Conservation (phyloP, 495 filamentous ascomycete species). For the Eremomyces bilateralis region DNA sequence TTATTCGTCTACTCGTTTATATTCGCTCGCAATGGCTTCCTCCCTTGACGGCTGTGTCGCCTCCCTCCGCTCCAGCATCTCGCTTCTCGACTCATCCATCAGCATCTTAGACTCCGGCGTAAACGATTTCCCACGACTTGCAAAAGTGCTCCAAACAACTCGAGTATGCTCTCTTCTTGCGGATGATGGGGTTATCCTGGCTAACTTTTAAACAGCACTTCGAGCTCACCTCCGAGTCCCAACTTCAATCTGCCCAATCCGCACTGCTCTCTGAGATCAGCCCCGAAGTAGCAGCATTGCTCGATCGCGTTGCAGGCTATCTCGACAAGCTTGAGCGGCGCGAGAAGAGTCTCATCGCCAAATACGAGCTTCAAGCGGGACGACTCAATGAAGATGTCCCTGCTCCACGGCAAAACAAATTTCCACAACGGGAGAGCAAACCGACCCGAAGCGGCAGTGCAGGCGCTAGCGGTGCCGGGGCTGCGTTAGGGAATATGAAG, state of each 20-base stretch:
- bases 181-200: too few relatives aligned
- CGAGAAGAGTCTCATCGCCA: conserved; percentile 45
- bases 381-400: conserved; percentile 24
- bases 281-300: conserved; percentile 47
- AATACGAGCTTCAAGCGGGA: conserved; percentile 49
- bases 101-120: conserved; percentile 49
- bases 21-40: conserved; percentile 10
- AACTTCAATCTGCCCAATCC: conserved; percentile 44
- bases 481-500: conserved; percentile 28
- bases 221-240: conserved; percentile 50
- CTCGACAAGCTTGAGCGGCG: conserved; percentile 53
- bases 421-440: conserved; percentile 1
- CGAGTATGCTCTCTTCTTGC: conserved; percentile 32
- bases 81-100: conserved; percentile 54
- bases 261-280: conserved; percentile 49
- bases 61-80: conserved; percentile 46
- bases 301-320: conserved; percentile 40
- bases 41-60: conserved; percentile 42
- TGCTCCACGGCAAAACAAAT: neutral
- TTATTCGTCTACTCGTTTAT: too few relatives aligned
- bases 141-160: conserved; percentile 47
- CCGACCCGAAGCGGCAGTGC: conserved; percentile 1
- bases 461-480: conserved; percentile 6
- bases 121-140: conserved; percentile 50
- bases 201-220: conserved; percentile 37